A percentile compares a stretch with the other conserved stretches of the same genome.
phyloP scores from a whole-genome alignment of 345 rosid genomes.

The Schrenkiella parvula region DNA sequence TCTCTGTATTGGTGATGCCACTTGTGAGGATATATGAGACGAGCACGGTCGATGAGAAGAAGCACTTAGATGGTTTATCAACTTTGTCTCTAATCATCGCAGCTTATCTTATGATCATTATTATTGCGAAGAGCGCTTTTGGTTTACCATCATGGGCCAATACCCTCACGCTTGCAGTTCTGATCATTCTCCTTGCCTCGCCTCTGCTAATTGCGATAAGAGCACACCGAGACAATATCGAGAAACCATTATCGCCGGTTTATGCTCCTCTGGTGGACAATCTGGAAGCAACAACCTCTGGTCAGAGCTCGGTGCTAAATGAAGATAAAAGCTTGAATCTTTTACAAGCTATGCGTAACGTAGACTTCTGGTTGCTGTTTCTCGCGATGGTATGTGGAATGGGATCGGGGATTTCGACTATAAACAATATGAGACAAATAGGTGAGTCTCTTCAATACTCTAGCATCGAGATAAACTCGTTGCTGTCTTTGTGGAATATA shows the following conservation, averaged over 20 bases:
- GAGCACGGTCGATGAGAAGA: conserved; percentile 50
- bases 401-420: conserved; percentile 72
- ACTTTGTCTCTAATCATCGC: conserved; percentile 51
- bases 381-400: conserved; percentile 71
- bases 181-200: conserved; percentile 49
- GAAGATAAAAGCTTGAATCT: conserved; percentile 45
- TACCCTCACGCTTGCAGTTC: conserved; percentile 34
- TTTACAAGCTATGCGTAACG: conserved; percentile 42
- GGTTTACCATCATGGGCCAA: conserved; percentile 49
- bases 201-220: conserved; percentile 49
- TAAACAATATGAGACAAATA: conserved; percentile 74
- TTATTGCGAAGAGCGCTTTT: conserved; percentile 46
- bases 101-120: conserved; percentile 57
- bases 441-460: conserved; percentile 71
- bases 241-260: neutral
- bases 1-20: conserved; percentile 56
- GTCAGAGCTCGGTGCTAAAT: neutral
- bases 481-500: conserved; percentile 65
- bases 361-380: conserved; percentile 71
- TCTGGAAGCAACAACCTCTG: conserved; percentile 12
- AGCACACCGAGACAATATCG: conserved; percentile 41
- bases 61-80: conserved; percentile 68
- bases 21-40: conserved; percentile 53
- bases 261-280: conserved; percentile 19
- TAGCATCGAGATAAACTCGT: conserved; percentile 45